phyloP scores from a whole-genome alignment of 2,329 filamentous ascomycete genomes.

The Malbranchea cinnamomea region DNA sequence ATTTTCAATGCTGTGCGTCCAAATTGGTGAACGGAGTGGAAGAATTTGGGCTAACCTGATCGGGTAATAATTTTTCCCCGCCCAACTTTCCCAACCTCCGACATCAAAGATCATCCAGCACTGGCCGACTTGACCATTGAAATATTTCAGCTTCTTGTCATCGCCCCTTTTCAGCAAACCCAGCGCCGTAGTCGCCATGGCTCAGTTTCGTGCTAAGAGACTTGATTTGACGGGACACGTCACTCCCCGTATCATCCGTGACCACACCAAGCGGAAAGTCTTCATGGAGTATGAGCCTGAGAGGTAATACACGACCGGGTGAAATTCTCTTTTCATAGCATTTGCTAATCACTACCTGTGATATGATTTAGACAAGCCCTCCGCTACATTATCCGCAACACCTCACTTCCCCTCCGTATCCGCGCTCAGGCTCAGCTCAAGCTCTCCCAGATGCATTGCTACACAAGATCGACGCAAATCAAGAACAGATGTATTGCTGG shows the following conservation, averaged over 20 bases:
- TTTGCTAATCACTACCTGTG: slow-evolving; percentile 1
- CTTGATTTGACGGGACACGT: slow-evolving; percentile 78
- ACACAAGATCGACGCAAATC: slow-evolving; percentile 86
- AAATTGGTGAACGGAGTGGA: neutral
- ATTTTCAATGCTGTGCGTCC: too few relatives aligned
- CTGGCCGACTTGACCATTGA: too few relatives aligned
- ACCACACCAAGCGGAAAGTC: slow-evolving; percentile 92
- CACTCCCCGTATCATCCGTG: slow-evolving; percentile 76
- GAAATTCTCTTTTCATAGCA: neutral
- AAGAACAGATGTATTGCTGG: slow-evolving; percentile 84
- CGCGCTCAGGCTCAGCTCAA: slow-evolving; percentile 88
- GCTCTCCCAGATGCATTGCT: slow-evolving; percentile 87
- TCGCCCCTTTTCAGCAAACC: neutral
- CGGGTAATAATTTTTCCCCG: slow-evolving; percentile 1
- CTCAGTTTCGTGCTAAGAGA: slow-evolving; percentile 79
- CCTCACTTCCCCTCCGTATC: slow-evolving; percentile 62
- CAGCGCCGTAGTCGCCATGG: slow-evolving; percentile 37
- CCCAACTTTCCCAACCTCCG: too few relatives aligned
- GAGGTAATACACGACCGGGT: slow-evolving; percentile 42
- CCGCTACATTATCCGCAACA: slow-evolving; percentile 87
- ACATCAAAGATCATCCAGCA: too few relatives aligned
- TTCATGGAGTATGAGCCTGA: slow-evolving; percentile 78
- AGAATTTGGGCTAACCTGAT: slow-evolving; percentile 6
- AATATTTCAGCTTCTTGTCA: neutral
- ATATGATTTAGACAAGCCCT: slow-evolving; percentile 59